Conservation (phyloP, 1,284 basidiomycete species). For the Rhodotorula glutinis region DNA sequence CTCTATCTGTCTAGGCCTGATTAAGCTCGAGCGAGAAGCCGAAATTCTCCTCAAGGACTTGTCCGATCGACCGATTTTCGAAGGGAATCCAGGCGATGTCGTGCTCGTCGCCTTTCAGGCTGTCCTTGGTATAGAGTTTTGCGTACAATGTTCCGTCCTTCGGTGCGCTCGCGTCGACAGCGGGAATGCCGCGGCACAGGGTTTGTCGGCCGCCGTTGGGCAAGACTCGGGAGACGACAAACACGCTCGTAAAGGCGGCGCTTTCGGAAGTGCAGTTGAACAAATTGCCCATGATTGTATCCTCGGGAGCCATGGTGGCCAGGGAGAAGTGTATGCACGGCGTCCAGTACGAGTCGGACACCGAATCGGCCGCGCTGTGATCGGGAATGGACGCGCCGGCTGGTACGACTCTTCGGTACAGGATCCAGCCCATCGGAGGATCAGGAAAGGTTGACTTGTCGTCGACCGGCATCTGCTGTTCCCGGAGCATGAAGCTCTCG, state of each 20-base stretch:
- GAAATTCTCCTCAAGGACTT: conserved; percentile 28
- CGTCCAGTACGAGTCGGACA: conserved; percentile 19
- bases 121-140: conserved; percentile 37
- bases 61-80: conserved; percentile 21
- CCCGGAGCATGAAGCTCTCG: conserved; percentile 31
- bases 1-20: neutral
- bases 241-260: conserved; percentile 27
- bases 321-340: conserved; percentile 32
- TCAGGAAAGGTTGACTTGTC: conserved; percentile 7
- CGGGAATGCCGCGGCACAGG: conserved; percentile 24
- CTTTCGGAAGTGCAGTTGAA: conserved; percentile 14
- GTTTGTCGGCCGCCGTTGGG: conserved; percentile 25
- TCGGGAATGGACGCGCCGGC: conserved; percentile 2
- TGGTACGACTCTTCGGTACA: conserved; percentile 32
- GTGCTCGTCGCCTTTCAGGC: conserved; percentile 29
- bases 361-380: neutral
- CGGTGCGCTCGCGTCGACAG: conserved; percentile 18
- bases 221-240: conserved; percentile 30
- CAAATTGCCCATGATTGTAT: conserved; percentile 20
- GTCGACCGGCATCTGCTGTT: conserved; percentile 24
- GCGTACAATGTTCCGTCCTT: conserved; percentile 20
- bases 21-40: conserved; percentile 16
- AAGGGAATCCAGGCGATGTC: conserved; percentile 29
- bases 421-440: conserved; percentile 22
- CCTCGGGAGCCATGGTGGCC: conserved; percentile 19